A percentile compares a stretch with the other conserved stretches of the same genome.
phyloP scores from a whole-genome alignment of 305 asterid genomes.

The Rubia peregrina region DNA sequence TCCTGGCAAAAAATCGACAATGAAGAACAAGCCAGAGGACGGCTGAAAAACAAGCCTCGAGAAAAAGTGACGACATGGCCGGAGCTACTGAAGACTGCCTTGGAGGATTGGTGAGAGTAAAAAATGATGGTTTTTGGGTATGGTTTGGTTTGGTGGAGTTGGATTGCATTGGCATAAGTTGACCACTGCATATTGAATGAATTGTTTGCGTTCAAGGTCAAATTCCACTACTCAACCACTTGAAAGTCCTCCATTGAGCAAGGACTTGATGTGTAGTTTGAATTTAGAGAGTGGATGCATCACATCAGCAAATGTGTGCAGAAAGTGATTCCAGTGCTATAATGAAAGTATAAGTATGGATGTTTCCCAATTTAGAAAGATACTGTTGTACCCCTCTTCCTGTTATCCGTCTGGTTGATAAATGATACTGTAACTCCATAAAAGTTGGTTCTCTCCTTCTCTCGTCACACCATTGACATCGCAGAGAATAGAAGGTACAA shows the following conservation, averaged over 20 bases:
- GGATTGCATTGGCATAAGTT: conserved; percentile 5
- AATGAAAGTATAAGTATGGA: background rate
- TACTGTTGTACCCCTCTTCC: background rate
- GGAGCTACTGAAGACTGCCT: conserved; percentile 55
- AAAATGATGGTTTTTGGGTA: background rate
- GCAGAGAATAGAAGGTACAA: background rate
- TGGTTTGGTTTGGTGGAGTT: background rate
- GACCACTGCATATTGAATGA: conserved; percentile 12
- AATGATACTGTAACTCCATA: background rate
- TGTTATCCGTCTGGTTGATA: background rate
- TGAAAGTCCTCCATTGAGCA: conserved; percentile 19
- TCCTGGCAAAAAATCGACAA: conserved; percentile 63
- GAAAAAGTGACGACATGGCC: conserved; percentile 70
- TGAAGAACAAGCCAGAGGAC: conserved; percentile 62
- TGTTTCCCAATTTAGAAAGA: background rate
- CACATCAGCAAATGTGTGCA: background rate
- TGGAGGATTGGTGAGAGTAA: conserved; percentile 3
- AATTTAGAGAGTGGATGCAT: background rate
- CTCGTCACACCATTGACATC: background rate
- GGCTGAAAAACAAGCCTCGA: conserved; percentile 51
- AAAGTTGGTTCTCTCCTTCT: conserved; percentile 9
- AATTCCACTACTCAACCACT: conserved; percentile 13
- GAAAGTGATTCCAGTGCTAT: conserved; percentile 1
- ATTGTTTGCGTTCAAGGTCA: conserved; percentile 16
- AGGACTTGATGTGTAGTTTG: background rate